Base-by-base conservation (phyloP, 1,139 yeast species). In the Geotrichum bryndzae region DNA sequence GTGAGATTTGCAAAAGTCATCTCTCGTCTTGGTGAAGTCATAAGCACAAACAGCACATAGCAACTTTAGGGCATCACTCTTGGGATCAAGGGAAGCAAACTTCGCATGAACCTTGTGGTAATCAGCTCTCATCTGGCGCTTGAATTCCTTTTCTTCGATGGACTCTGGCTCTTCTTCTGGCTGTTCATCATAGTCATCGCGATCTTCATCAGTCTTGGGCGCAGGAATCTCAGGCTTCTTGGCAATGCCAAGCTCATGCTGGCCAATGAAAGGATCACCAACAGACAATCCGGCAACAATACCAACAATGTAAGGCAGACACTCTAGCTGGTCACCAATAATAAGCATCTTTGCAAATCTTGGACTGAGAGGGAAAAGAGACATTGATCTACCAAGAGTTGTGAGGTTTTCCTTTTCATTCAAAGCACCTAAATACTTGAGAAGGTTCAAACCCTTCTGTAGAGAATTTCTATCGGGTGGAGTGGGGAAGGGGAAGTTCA, bases 401-500 rank as follows among this genome's bases (percentile, higher is more conserved):
- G 98, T 92, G 48, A 95, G 81, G 3, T 67, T 66, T 35, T 78
- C 80, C 2, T 74, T 74, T 13, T 74, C 78, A 66, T 85, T 86
- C 65, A 94, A 76, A 0, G 99, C 99, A 10, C 97, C 97, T 52
- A 95, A 76, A 64, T 84, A 82, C 51, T 83, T 81, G 63, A 95
- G 79, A 18, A 91, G 72, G 63, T 80, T 81, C 66, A 90, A 86
- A 0, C 97, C 96, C 64, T 81, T 83, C 4, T 74, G 73, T 54
- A 95, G 77, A 22, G 88, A 79, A 0, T 63, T 59, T 63, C 87
- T 76, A 58, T 87, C 90, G 0, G 99, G 98, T 1, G 97, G 90
- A 0, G 98, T 92, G 2, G 99, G 99, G 76, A 94, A 95, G 54
- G 99, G 99, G 79, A 95, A 95, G 70, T 94, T 94, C 33, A 85